Evolutionary conservation across 495 filamentous ascomycete species (phyloP), one percentile per base, ranked within the genome.

Genomic region (Penicillium bialowiezense): DNA sequence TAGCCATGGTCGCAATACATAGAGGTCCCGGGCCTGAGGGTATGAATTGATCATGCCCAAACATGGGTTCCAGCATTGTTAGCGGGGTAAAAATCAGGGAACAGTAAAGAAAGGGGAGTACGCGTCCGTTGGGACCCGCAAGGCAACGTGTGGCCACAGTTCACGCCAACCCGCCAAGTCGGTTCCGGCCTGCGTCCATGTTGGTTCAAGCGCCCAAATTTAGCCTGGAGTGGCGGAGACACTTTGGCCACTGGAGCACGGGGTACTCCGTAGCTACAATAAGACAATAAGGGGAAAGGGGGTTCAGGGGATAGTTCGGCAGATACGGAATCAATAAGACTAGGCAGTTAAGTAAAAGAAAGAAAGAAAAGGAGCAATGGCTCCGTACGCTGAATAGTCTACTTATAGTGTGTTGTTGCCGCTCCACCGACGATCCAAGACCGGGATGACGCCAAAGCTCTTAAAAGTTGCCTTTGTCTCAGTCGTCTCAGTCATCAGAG

Each of bases 391-490:
- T 10, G 29, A 32, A 32, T 32, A 32, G 29, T 32, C 12, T 32
- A 13, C 29, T 45, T 32, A 44, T 45, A 45, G 43, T 45, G 12
- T 12, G 9, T 28, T 3, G 3, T 32, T 43, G 24, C 32, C 41
- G 24, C 54, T 50, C 54, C 43, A 52, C 54, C 28, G 55, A 38
- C 33, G 42, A 54, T 58, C 55, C 24, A 23, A 46, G 24, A 35
- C 29, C 4, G 21, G 44, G 33, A 56, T 56, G 54, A 56, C 54
- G 49, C 26, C 40, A 54, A 42, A 8, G 5, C 12, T 10, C 15
- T 20, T 36, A 38, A 40, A 40, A 24, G 19, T 23, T 23, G 10
- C 15, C 39, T 41, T 28, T 41, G 39, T 41, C 39, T 41, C 23
- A 41, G 7, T 18, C 7, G 6, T 39, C 2, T n/a, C 2, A 23